Conservation (phyloP, 805 yeast species). For the Tetrapisispora namnaoensis region DNA sequence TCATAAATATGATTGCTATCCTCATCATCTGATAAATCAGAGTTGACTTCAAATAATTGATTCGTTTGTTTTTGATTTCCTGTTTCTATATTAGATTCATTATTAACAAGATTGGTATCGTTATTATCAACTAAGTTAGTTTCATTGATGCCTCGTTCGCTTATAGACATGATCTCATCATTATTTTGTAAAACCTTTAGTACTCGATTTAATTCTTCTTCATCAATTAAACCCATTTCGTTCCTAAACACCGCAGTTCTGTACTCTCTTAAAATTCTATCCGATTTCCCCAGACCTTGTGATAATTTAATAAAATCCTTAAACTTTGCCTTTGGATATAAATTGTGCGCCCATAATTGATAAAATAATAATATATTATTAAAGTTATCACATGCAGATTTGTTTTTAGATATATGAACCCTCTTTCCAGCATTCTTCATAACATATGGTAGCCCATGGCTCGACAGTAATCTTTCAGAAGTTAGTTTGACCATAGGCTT, state of each 20-base stretch:
- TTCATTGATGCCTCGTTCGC: neutral
- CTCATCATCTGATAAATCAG: neutral
- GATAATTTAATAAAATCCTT: slow-evolving; percentile 53
- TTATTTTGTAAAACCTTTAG: neutral
- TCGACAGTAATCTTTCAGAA: slow-evolving; percentile 40
- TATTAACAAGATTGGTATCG: neutral
- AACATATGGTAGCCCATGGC: slow-evolving; percentile 50
- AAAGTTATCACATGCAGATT: slow-evolving; percentile 20
- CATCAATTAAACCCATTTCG: slow-evolving; percentile 26
- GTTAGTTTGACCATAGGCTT: slow-evolving; percentile 39
- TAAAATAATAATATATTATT: slow-evolving; percentile 40
- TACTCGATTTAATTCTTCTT: neutral
- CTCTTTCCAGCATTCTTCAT: slow-evolving; percentile 28
- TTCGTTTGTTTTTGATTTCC: neutral
- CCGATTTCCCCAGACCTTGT: slow-evolving; percentile 38
- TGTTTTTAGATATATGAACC: slow-evolving; percentile 27
- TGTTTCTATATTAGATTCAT: neutral
- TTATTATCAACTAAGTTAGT: neutral
- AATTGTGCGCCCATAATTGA: slow-evolving; percentile 65
- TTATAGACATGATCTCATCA: neutral
- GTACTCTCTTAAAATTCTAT: slow-evolving; percentile 34
- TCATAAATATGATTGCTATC: neutral
- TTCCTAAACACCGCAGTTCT: slow-evolving; percentile 32
- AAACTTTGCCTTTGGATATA: slow-evolving; percentile 75
- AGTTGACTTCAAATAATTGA: neutral